phyloP scores from a whole-genome alignment of 306 rosid species.

The Casuarina cunninghamiana region DNA sequence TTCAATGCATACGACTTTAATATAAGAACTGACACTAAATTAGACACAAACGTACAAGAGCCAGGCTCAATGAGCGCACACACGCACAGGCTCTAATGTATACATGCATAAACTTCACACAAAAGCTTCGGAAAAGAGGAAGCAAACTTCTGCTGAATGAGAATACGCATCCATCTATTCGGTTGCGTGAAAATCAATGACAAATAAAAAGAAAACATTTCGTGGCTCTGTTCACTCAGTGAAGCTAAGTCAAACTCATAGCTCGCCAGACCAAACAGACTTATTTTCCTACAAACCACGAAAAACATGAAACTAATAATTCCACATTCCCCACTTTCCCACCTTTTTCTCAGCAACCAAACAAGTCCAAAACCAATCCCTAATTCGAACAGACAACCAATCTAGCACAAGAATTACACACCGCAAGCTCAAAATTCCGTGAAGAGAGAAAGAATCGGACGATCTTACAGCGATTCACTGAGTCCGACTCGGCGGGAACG shows the following conservation, averaged over 20 bases:
- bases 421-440: constrained; percentile 4
- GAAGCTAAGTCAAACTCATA: neutral
- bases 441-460: neutral
- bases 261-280: neutral
- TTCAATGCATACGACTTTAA: neutral
- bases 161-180: neutral
- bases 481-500: constrained; percentile 21
- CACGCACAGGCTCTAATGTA: too few relatives aligned
- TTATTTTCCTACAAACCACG: neutral
- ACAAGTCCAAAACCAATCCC: constrained; percentile 15
- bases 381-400: neutral
- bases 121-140: neutral
- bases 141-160: neutral
- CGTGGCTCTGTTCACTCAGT: neutral
- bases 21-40: neutral
- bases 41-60: neutral
- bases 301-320: neutral
- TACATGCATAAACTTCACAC: neutral
- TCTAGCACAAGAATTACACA: neutral
- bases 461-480: constrained; percentile 33
- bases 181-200: neutral
- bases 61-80: neutral
- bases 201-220: neutral
- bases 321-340: neutral
- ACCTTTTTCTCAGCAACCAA: neutral